phyloP scores from a whole-genome alignment of 495 filamentous ascomycete species.

The Xanthoparmelia taractica region DNA sequence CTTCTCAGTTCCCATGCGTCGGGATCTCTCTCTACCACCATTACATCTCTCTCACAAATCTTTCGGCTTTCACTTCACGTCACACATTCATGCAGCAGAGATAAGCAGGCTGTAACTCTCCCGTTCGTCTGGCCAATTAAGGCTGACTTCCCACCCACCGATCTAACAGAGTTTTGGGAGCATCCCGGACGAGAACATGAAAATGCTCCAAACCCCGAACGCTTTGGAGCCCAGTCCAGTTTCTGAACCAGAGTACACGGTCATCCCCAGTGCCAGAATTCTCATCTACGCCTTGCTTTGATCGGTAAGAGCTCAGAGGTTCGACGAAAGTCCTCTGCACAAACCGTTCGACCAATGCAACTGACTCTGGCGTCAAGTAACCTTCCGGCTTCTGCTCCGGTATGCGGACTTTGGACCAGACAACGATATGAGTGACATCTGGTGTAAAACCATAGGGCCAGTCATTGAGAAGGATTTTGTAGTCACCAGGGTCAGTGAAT shows the following conservation, averaged over 20 bases:
- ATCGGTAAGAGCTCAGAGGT: background rate
- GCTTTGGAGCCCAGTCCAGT: slow-evolving; percentile 68
- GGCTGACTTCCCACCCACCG: slow-evolving; percentile 23
- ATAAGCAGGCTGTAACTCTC: background rate
- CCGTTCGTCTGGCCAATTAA: background rate
- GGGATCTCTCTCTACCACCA: too few species aligned
- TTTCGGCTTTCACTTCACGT: background rate
- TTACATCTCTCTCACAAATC: background rate
- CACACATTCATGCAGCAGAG: background rate
- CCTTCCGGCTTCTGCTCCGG: slow-evolving; percentile 47
- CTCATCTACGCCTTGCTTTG: slow-evolving; percentile 36
- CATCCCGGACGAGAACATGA: slow-evolving; percentile 33
- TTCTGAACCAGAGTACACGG: slow-evolving; percentile 71
- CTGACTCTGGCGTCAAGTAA: slow-evolving; percentile 54
- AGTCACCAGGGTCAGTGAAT: slow-evolving; percentile 52
- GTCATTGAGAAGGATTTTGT: slow-evolving; percentile 59
- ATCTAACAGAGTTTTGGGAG: slow-evolving; percentile 11
- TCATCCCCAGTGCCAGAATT: slow-evolving; percentile 33
- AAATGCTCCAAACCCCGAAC: slow-evolving; percentile 63
- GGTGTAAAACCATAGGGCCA: slow-evolving; percentile 65
- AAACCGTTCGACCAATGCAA: slow-evolving; percentile 48
- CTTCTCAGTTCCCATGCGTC: background rate
- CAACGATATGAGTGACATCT: slow-evolving; percentile 56
- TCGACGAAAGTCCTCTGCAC: slow-evolving; percentile 51
- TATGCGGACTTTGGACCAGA: slow-evolving; percentile 58